phyloP scores from a whole-genome alignment of 2,329 filamentous ascomycete genomes.

The Endoconidiophora laricicola region DNA sequence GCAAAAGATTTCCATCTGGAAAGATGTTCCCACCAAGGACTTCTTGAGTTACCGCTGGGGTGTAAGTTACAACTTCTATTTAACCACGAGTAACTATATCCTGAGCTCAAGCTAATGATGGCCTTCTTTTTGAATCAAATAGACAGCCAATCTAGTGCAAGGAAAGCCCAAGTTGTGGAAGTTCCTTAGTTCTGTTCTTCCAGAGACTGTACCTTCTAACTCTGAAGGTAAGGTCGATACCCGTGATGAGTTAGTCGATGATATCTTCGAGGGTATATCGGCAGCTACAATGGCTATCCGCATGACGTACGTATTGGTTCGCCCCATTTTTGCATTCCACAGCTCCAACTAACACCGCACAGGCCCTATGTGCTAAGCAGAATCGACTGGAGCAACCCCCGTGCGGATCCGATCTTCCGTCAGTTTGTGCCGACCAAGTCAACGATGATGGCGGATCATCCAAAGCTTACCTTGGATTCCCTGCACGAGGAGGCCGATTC shows the following conservation, averaged over 20 bases:
- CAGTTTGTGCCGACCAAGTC: conserved; percentile 45
- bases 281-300: conserved; percentile 42
- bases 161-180: conserved; percentile 27
- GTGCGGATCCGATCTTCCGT: conserved; percentile 40
- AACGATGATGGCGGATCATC: conserved; percentile 35
- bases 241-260: conserved; percentile 35
- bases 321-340: not conserved
- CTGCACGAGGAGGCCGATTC: conserved; percentile 40
- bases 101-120: not conserved
- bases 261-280: conserved; percentile 35
- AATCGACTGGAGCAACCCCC: conserved; percentile 41
- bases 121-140: not conserved
- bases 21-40: conserved; percentile 27
- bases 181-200: conserved; percentile 34
- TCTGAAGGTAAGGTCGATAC: not conserved
- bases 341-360: not conserved
- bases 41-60: conserved; percentile 40
- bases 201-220: conserved; percentile 30
- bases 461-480: conserved; percentile 37
- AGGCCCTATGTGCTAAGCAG: conserved; percentile 41
- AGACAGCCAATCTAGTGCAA: conserved; percentile 34
- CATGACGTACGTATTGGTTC: conserved; percentile 28
- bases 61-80: conserved; percentile 23
- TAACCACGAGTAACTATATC: not conserved
- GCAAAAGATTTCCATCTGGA: conserved; percentile 33